Conservation (phyloP, 192 early-diverging fungal genomes). For the Coemansia asiatica region DNA sequence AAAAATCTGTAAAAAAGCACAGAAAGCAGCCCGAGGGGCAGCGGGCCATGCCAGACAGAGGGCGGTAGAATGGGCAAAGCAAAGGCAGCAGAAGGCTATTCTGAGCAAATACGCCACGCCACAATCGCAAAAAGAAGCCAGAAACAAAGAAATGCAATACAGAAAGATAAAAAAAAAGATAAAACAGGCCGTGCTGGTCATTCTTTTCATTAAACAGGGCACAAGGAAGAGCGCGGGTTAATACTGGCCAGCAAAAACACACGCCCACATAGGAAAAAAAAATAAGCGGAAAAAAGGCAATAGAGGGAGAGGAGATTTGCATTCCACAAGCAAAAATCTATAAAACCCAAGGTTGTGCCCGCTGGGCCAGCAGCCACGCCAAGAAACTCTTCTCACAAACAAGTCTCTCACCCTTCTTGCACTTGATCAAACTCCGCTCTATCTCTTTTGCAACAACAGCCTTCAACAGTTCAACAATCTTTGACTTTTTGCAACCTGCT, state of each 20-base stretch:
- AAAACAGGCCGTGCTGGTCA: not conserved
- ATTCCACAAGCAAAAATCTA: not conserved
- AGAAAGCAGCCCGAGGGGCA: not conserved
- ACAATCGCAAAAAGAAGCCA: not conserved
- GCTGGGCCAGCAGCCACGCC: not conserved
- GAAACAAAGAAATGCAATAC: not conserved
- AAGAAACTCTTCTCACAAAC: not conserved
- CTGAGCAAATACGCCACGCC: not conserved
- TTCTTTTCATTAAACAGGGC: constrained; percentile 5
- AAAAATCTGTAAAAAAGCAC: not conserved
- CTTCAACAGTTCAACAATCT: not conserved
- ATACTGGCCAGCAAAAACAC: not conserved
- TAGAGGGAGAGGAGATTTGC: not conserved
- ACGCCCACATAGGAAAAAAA: not conserved
- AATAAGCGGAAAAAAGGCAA: not conserved
- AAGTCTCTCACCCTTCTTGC: not conserved
- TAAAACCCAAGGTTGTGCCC: not conserved
- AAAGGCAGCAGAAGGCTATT: not conserved
- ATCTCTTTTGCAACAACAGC: not conserved
- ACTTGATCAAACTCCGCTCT: not conserved
- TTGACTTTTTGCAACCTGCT: not conserved
- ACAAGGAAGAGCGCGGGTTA: not conserved
- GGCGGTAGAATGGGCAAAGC: not conserved
- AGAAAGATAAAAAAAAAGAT: not conserved
- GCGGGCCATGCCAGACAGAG: not conserved